These are phyloP conservation scores for Gaultheria prostrata DNA, from an alignment of 148 eudicot species.

Conservation along the genomic window DNA sequence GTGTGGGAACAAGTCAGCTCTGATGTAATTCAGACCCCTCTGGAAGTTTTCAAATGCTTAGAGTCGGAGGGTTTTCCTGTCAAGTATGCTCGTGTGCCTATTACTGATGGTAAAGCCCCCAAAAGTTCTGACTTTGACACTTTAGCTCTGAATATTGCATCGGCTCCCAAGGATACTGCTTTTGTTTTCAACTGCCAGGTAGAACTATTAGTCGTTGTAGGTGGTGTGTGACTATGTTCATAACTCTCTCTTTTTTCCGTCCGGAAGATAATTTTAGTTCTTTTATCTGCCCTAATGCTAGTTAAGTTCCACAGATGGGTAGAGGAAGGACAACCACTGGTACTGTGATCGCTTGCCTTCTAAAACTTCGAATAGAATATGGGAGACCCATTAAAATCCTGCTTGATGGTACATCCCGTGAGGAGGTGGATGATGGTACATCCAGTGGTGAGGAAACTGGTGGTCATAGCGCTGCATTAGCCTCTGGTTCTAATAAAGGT, in stretches of 20 bases:
- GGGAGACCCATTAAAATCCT: constrained; percentile 77
- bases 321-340: constrained; percentile 96
- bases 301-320: constrained; percentile 69
- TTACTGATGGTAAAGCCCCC: constrained; percentile 98
- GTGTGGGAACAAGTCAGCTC: constrained; percentile 78
- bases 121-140: constrained; percentile 95
- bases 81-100: constrained; percentile 97
- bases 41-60: constrained; percentile 75
- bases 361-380: constrained; percentile 79
- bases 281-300: constrained; percentile 9
- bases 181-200: constrained; percentile 98
- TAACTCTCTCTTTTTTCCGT: not conserved
- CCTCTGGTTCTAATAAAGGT: constrained; percentile 33
- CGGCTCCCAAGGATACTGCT: constrained; percentile 80
- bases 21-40: constrained; percentile 77
- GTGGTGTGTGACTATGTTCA: constrained; percentile 2
- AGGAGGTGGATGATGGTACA: constrained; percentile 43
- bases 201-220: constrained; percentile 11
- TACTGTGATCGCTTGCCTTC: constrained; percentile 93
- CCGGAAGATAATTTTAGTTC: constrained; percentile 8
- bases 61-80: constrained; percentile 75
- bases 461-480: constrained; percentile 36
- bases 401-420: constrained; percentile 43
- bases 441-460: constrained; percentile 70
- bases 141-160: constrained; percentile 65